A percentile compares a stretch with the other conserved stretches of the same genome.
phyloP scores from a whole-genome alignment of 1,284 basidiomycete species.

The Puccinia horiana region DNA sequence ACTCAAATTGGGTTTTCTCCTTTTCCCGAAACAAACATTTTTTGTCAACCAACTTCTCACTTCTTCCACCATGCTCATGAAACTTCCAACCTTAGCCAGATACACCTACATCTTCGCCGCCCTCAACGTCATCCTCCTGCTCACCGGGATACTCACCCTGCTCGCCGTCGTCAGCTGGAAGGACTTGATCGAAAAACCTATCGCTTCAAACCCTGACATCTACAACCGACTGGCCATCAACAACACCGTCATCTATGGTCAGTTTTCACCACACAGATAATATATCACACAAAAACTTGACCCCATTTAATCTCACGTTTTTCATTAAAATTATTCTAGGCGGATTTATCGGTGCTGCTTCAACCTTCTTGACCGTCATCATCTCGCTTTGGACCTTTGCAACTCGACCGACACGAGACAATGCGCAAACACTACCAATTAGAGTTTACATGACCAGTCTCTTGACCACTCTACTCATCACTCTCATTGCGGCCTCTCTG shows the following conservation, averaged over 20 bases:
- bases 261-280: not conserved
- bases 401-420: slow-evolving; percentile 25
- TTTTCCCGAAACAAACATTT: too few relatives aligned
- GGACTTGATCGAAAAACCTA: not conserved
- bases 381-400: slow-evolving; percentile 41
- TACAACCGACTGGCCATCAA: slow-evolving; percentile 28
- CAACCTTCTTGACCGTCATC: slow-evolving; percentile 18
- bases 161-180: slow-evolving; percentile 32
- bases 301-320: not conserved
- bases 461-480: slow-evolving; percentile 19
- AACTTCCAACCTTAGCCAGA: slow-evolving; percentile 29
- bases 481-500: slow-evolving; percentile 17
- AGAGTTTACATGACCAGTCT: slow-evolving; percentile 27
- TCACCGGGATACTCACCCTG: slow-evolving; percentile 27
- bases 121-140: slow-evolving; percentile 35
- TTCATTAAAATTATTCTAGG: not conserved
- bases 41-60: too few relatives aligned
- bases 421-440: slow-evolving; percentile 31
- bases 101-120: slow-evolving; percentile 48
- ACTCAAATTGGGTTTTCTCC: too few relatives aligned
- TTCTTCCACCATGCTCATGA: slow-evolving; percentile 14
- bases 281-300: not conserved
- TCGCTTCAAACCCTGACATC: slow-evolving; percentile 22
- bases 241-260: slow-evolving; percentile 21
- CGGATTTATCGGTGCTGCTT: slow-evolving; percentile 15